Base-by-base conservation (phyloP, 345 rosid genomes). In the Boechera divaricarpa region DNA sequence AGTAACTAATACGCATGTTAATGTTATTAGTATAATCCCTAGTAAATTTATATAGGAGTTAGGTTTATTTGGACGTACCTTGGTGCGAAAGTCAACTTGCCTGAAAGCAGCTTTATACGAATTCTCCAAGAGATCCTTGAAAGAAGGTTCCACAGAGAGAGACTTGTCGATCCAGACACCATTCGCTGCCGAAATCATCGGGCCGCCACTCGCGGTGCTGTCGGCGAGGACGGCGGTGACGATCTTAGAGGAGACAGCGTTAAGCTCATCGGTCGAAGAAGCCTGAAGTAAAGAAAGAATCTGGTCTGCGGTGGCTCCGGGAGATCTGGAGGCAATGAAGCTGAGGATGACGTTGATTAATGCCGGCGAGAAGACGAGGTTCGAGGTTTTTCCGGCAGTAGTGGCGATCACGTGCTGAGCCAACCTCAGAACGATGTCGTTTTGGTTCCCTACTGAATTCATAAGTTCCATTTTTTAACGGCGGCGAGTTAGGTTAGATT, bases 311-410 rank as follows among this genome's bases (percentile, higher is more conserved):
- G 87, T 85, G 53, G 87, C 21, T 6, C 88, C 91, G 80, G 5
- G 54, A 41, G 10, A 18, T 21, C 83, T 90, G 51, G 91, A 80
- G 45, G 90, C 86, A 74, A 90, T 80, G 55, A 89, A 62, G 82
- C 94, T 81, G 61, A 92, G 88, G 45, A 85, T 77, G 33, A 86
- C 87, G 56, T 83, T 85, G 76, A 90, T 75, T 55, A 92, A 87
- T 63, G 85, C 85, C 44, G 97, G 93, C 49, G 92, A 90, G 82
- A 84, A 86, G 41, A 88, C 86, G 3, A 80, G 70, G 86, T 92
- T 87, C 24, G 83, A 76, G 57, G 60, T 62, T 66, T 87, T 83
- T 0, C 69, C 33, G 74, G 89, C 83, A 66, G 80, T 80, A 8
- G 77, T 73, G 24, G 72, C 76, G 70, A 87, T 71, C 8, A 90